Evolutionary conservation across 345 rosid species (phyloP).

Genomic region (Corymbia maculata): DNA sequence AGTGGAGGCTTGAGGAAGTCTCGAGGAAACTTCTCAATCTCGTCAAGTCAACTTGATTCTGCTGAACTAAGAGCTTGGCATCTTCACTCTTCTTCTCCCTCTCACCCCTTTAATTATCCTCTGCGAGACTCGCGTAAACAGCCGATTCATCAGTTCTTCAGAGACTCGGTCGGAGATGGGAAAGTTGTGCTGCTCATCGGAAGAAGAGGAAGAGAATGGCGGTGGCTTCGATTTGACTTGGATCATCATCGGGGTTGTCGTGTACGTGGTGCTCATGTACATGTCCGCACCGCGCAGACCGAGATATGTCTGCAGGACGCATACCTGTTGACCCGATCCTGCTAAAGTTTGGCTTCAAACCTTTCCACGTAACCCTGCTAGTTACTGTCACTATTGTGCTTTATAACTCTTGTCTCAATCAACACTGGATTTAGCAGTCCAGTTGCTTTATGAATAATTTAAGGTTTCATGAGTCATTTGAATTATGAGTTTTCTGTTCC

Average conservation of each 20-base stretch:
- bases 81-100: background rate
- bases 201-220: slow-evolving; percentile 2
- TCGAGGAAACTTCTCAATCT: background rate
- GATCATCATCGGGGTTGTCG: slow-evolving; percentile 17
- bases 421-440: background rate
- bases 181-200: slow-evolving; percentile 18
- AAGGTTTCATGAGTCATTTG: no score
- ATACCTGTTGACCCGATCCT: slow-evolving; percentile 1
- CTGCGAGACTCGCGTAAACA: background rate
- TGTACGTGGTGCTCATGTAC: slow-evolving; percentile 26
- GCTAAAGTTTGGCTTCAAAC: background rate
- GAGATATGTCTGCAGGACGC: slow-evolving; percentile 1
- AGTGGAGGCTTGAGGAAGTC: background rate
- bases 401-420: background rate
- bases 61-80: background rate
- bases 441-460: background rate
- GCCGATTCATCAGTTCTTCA: background rate
- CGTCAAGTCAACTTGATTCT: background rate
- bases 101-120: background rate
- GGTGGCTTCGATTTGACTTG: slow-evolving; percentile 1
- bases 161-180: slow-evolving; percentile 7
- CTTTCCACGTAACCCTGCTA: background rate
- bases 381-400: background rate
- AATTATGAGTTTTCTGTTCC: background rate
- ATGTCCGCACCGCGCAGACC: slow-evolving; percentile 20